These are phyloP conservation scores for Diutina pseudorugosa DNA, from an alignment of 1,139 yeast species.

Conservation along the genomic window DNA sequence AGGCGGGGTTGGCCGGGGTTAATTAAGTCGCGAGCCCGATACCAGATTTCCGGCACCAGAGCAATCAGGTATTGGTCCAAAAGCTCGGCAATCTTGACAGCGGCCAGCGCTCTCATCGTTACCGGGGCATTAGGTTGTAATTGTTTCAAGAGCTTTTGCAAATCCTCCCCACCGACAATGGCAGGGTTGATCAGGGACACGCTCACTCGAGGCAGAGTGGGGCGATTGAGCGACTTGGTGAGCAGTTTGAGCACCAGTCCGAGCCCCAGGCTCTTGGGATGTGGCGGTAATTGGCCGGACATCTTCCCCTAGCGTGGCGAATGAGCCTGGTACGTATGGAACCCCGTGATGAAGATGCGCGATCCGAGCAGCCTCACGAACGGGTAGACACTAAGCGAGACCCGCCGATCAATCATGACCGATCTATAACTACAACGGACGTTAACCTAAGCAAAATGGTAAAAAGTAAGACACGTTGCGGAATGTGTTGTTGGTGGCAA, in stretches of 20 bases:
- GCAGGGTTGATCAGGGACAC: conserved; percentile 37
- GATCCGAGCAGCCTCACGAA: neutral
- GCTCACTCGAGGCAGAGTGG: conserved; percentile 20
- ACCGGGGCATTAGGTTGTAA: conserved; percentile 22
- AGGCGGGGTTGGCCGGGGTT: conserved; percentile 24
- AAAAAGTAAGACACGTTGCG: too few relatives aligned
- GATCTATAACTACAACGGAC: too few relatives aligned
- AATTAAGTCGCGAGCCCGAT: conserved; percentile 47
- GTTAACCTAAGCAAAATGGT: too few relatives aligned
- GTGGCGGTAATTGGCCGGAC: conserved; percentile 3
- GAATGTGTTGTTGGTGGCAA: too few relatives aligned
- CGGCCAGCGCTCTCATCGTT: conserved; percentile 37
- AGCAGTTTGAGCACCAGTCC: conserved; percentile 43
- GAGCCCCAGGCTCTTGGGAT: conserved; percentile 14
- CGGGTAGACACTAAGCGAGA: too few relatives aligned
- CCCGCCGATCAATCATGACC: too few relatives aligned
- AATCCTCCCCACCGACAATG: conserved; percentile 54
- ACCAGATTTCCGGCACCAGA: conserved; percentile 69
- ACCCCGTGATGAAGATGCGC: neutral
- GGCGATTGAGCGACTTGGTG: conserved; percentile 37
- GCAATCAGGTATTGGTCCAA: conserved; percentile 42
- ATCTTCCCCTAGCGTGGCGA: neutral
- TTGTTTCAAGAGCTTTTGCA: conserved; percentile 30
- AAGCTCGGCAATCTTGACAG: conserved; percentile 37
- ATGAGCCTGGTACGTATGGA: neutral